These are phyloP conservation scores for Paecilomyces niveus DNA, from an alignment of 2,329 filamentous ascomycete genomes.

Conservation along the genomic window DNA sequence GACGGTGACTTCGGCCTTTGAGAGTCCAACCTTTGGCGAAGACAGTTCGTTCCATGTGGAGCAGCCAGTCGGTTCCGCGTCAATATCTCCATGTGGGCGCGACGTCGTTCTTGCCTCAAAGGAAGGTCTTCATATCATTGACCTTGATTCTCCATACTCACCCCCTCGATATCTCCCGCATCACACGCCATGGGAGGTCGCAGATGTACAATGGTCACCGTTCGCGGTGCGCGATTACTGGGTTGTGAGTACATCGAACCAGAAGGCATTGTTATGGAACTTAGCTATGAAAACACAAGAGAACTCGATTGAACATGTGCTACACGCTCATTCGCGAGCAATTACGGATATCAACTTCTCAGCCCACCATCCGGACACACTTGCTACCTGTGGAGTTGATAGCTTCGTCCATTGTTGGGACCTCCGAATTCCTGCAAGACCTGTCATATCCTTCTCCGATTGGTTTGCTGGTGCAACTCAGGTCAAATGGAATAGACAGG, in stretches of 20 bases:
- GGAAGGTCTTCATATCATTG: slow-evolving; percentile 83
- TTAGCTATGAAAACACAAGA: slow-evolving; percentile 63
- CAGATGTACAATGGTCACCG: slow-evolving; percentile 94
- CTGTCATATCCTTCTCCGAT: slow-evolving; percentile 76
- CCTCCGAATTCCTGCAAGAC: slow-evolving; percentile 64
- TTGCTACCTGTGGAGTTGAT: slow-evolving; percentile 87
- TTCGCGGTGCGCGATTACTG: slow-evolving; percentile 85
- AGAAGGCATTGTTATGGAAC: slow-evolving; percentile 92
- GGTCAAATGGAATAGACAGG: slow-evolving; percentile 88
- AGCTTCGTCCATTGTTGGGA: slow-evolving; percentile 94
- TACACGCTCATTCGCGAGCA: slow-evolving; percentile 77
- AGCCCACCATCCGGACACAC: slow-evolving; percentile 79
- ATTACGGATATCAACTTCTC: slow-evolving; percentile 98
- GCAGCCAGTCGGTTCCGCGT: slow-evolving; percentile 74
- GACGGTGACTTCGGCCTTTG: slow-evolving; percentile 54
- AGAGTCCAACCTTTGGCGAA: slow-evolving; percentile 80
- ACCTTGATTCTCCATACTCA: slow-evolving; percentile 82
- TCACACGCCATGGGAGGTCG: slow-evolving; percentile 86
- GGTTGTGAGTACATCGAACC: slow-evolving; percentile 91
- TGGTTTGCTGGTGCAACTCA: slow-evolving; percentile 92
- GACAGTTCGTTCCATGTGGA: slow-evolving; percentile 80
- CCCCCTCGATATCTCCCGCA: slow-evolving; percentile 79
- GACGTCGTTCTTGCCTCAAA: slow-evolving; percentile 88
- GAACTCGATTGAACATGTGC: slow-evolving; percentile 79
- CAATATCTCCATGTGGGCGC: slow-evolving; percentile 83